phyloP scores from a whole-genome alignment of 225 moss, liverwort and hornwort genomes.

The Lunularia cruciata region DNA sequence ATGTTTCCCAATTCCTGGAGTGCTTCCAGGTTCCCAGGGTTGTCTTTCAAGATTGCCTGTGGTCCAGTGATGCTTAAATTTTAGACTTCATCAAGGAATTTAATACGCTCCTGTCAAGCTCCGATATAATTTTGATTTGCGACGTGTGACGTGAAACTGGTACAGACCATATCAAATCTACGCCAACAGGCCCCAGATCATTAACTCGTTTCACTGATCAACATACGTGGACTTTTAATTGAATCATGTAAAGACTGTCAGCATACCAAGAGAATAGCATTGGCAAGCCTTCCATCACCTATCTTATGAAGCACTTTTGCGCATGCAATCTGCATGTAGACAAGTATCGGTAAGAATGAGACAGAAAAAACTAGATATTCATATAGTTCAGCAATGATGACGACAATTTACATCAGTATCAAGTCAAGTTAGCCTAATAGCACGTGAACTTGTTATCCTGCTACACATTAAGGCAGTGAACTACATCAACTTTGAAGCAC shows the following conservation, averaged over 20 bases:
- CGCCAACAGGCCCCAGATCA: not conserved
- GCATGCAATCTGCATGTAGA: slow-evolving; percentile 30
- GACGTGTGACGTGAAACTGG: too few species aligned
- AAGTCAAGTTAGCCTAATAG: too few species aligned
- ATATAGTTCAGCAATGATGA: too few species aligned
- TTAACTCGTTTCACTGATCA: not conserved
- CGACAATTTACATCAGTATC: too few species aligned
- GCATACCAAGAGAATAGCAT: slow-evolving; percentile 29
- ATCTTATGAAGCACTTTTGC: slow-evolving; percentile 33
- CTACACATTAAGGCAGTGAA: too few species aligned
- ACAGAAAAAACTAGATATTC: too few species aligned
- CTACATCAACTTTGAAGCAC: too few species aligned
- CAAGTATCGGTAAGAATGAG: too few species aligned
- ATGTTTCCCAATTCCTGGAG: slow-evolving; percentile 31
- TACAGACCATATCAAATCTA: not conserved
- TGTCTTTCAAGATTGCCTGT: slow-evolving; percentile 31
- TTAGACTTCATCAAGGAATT: not conserved
- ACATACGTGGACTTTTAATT: too few species aligned
- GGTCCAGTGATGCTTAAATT: not conserved
- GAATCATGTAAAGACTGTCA: not conserved
- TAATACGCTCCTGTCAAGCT: not conserved
- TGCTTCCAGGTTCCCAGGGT: slow-evolving; percentile 36
- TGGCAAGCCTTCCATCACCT: slow-evolving; percentile 24
- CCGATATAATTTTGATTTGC: not conserved
- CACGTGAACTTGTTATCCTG: too few species aligned